Base-by-base conservation (phyloP, 164 flowering plant species). In the Aristolochia californica region DNA sequence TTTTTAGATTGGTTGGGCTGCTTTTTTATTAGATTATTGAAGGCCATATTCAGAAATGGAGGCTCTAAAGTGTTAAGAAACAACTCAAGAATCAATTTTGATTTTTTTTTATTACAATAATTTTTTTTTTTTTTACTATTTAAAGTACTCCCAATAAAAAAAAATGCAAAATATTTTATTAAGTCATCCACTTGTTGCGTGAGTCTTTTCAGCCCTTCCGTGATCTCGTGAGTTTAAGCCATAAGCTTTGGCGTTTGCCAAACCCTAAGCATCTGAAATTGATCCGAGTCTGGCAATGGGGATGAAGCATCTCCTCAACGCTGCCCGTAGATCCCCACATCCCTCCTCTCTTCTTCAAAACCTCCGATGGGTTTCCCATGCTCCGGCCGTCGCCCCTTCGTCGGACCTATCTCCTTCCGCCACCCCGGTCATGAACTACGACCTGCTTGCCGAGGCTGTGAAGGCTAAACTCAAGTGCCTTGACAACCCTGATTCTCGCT, bases 401-500 rank as follows among this genome's bases (percentile, higher is more conserved):
- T 45, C 58, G 38, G 10, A 59, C 9, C 49, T 57, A 2, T 26
- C 72, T 5, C 66, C 75, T 0, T 58, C 71, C 10, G 34, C 74
- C 7, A 70, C 75, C 0, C 50, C 61, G 27, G 63, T 53, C 28
- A 74, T 76, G 80, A 48, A 58, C 66, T 78, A 78, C 62, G 80
- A 76, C 45, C 71, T 61, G 23, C 62, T 76, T 5, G 73, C 78
- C 11, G 70, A 70, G 25, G 55, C 49, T 34, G 70, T 74, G 45
- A 74, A 72, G 48, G 57, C 60, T 4, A 76, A 74, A 69, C 66
- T 78, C 66, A 52, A 60, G 48, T 55, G 52, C 11, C 69, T 79
- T 40, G 77, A 77, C 15, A 50, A 68, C 53, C 73, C 83, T 22
- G 77, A 77, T 56, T 71, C 68, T 8, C 66, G 75, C 8, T 79